Base-by-base conservation (phyloP, 148 eudicot genomes). In the Amaranthus palmeri region DNA sequence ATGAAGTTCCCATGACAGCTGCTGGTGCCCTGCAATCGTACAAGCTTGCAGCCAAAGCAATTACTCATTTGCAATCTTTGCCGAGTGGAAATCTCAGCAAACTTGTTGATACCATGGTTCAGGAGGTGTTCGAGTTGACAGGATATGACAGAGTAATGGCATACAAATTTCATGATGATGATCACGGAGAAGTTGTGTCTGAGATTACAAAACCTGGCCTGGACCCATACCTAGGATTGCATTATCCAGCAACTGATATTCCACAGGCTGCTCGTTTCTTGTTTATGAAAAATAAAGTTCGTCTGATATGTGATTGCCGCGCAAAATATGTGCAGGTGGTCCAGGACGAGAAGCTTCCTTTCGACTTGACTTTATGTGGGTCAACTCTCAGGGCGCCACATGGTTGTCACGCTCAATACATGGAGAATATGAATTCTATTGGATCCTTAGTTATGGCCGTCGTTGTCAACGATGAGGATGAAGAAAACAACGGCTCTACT, bases 141-240 rank as follows among this genome's bases (percentile, higher is more conserved):
- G 93, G 98, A 67, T 93, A 93, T 75, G 98, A 93, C 67, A 74
- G 97, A 65, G 98, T 93, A 48, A 93, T 93, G 98, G 83, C 84
- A 8, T 93, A 93, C 80, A 93, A 85, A 56, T 93, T 93, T 82
- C 98, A 93, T 52, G 98, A 93, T 4, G 98, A 93, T 79, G 98
- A 93, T 73, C 98, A 93, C 65, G 98, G 98, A 3, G 98, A 93
- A 85, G 98, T 93, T 12, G 68, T 88, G 4, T 75, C 97, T 0
- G 98, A 93, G 86, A 69, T 85, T 50, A 85, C 87, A 0, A 93
- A 84, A 80, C 87, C 96, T 6, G 97, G 88, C 50, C 88, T 91
- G 4, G 98, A 91, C 6, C 96, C 98, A 17, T 93, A 91, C 59
- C 73, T 91, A 10, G 98, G 98, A 15, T 82, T 93, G 68, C 98